Conservation (phyloP, 2,329 filamentous ascomycete genomes). For the Cadophora sp. region DNA sequence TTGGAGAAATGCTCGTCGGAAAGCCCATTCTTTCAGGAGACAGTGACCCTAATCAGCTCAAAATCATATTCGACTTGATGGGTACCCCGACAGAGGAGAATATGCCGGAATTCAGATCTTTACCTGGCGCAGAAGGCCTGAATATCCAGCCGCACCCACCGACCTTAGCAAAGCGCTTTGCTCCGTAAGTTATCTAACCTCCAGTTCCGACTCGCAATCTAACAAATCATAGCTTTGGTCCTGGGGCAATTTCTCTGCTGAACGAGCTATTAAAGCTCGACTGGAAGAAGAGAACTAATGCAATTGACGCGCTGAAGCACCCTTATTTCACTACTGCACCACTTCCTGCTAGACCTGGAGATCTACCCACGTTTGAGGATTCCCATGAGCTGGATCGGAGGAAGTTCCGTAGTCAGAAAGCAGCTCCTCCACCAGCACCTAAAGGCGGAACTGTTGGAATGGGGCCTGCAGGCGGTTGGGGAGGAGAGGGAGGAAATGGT, state of each 20-base stretch:
- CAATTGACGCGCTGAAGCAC: slow-evolving; percentile 90
- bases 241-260: slow-evolving; percentile 78
- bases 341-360: slow-evolving; percentile 79
- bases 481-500: slow-evolving; percentile 38
- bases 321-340: slow-evolving; percentile 86
- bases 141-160: slow-evolving; percentile 66
- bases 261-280: slow-evolving; percentile 86
- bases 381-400: slow-evolving; percentile 96
- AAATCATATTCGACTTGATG: slow-evolving; percentile 92
- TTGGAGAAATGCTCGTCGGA: slow-evolving; percentile 95
- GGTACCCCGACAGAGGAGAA: slow-evolving; percentile 87
- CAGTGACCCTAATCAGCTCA: slow-evolving; percentile 86
- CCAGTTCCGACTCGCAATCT: background rate
- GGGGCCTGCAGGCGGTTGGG: slow-evolving; percentile 53
- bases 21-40: slow-evolving; percentile 92
- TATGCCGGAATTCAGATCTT: slow-evolving; percentile 88
- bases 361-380: slow-evolving; percentile 91
- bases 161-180: slow-evolving; percentile 76
- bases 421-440: slow-evolving; percentile 85
- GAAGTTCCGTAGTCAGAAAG: slow-evolving; percentile 87
- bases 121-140: slow-evolving; percentile 82
- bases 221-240: slow-evolving; percentile 59
- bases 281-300: slow-evolving; percentile 88
- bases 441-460: slow-evolving; percentile 90
- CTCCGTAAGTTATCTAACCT: slow-evolving; percentile 59